Evolutionary conservation across 78 protist species (phyloP), one percentile per base, ranked within the genome.

Genomic region (Fonticula alba): DNA sequence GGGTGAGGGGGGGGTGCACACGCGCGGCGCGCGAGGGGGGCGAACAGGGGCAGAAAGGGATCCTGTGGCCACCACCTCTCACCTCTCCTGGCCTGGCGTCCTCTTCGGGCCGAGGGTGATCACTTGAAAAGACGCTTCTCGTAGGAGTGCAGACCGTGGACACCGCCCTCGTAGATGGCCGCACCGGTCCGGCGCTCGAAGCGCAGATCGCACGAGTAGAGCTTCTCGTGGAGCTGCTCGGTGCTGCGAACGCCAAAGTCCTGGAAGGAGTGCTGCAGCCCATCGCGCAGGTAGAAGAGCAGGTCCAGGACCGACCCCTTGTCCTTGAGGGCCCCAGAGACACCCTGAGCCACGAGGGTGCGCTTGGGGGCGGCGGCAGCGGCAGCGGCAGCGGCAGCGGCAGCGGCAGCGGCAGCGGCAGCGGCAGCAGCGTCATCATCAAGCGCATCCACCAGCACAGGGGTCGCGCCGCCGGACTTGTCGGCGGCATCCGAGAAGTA

Each of bases 281-380:
- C 84, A 14, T 71, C 74, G 9, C 63, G 27, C 10, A 79, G 43
- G 53, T 73, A 80, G 52, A 22, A 74, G 19, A 76, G n/a, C 32
- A 82, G 47, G 62, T 76, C 67, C 31, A 74, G 74, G 13, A 82
- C 62, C 6, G 84, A 72, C 56, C 94, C 94, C 78, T 84, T 84
- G 66, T 88, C 86, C 36, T 52, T 76, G 14, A 88, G 88, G n/a
- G 74, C 29, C 49, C 94, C 94, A 5, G 74, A 29, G 32, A 88
- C 90, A 50, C 94, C 94, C 79, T 88, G 88, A 10, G 88, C 94
- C 4, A 82, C 78, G 47, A n/a, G n/a, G n/a, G n/a, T n/a, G n/a
- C n/a, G n/a, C n/a, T n/a, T n/a, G n/a, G n/a, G n/a, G n/a, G n/a
- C n/a, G n/a, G n/a, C n/a, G n/a, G n/a, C n/a, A n/a, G n/a, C n/a